Conservation (phyloP, 768 basidiomycete species). For the Leccinum barrowsii region DNA sequence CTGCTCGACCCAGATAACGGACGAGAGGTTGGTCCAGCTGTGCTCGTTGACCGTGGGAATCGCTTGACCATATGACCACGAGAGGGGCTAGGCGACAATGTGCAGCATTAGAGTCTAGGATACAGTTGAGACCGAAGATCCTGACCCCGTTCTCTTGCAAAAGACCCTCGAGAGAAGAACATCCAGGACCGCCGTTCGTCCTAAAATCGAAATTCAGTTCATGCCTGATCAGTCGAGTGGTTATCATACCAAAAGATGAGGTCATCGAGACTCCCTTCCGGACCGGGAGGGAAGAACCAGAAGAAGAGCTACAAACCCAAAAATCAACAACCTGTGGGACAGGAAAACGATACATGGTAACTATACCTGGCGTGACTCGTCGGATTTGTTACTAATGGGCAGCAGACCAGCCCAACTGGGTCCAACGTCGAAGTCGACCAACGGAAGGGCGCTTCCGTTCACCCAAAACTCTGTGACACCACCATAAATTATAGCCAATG, state of each 20-base stretch:
- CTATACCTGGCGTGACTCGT: constrained; percentile 65
- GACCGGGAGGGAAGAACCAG: constrained; percentile 82
- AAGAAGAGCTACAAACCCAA: constrained; percentile 57
- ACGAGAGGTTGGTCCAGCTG: constrained; percentile 80
- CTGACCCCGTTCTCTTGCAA: constrained; percentile 74
- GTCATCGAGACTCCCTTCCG: constrained; percentile 66
- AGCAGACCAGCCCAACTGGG: constrained; percentile 74
- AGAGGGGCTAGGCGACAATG: constrained; percentile 48
- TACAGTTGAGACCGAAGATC: constrained; percentile 13
- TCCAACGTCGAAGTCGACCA: constrained; percentile 70
- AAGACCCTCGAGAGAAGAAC: constrained; percentile 68
- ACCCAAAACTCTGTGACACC: constrained; percentile 59
- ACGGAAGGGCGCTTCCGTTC: constrained; percentile 59
- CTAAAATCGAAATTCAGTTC: constrained; percentile 29
- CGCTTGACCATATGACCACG: constrained; percentile 62
- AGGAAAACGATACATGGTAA: no score
- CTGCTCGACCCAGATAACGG: constrained; percentile 74
- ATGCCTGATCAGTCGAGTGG: neutral
- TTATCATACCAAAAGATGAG: constrained; percentile 63
- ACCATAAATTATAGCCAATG: neutral
- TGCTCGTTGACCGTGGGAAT: constrained; percentile 59
- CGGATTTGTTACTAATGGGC: constrained; percentile 56
- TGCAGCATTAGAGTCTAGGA: constrained; percentile 10
- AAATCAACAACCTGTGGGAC: neutral
- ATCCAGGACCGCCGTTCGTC: constrained; percentile 80